phyloP scores from a whole-genome alignment of 2,329 filamentous ascomycete genomes.

The Talaromyces sp. region DNA sequence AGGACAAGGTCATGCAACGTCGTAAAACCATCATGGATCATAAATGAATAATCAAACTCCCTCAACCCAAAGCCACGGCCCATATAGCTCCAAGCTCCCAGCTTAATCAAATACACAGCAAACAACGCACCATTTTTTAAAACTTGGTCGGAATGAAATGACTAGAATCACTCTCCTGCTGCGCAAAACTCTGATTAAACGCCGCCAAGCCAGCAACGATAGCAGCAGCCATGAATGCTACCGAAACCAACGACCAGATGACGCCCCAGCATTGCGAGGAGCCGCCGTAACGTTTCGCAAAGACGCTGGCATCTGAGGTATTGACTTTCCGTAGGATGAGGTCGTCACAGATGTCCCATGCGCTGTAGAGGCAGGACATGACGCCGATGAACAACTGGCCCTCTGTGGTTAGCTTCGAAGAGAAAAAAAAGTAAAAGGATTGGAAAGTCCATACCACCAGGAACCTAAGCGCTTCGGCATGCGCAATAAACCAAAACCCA shows the following conservation, averaged over 20 bases:
- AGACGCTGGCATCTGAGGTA: constrained; percentile 71
- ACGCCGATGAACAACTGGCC: constrained; percentile 68
- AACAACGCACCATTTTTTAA: not conserved
- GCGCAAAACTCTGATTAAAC: constrained; percentile 63
- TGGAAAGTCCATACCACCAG: constrained; percentile 51
- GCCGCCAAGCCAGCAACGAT: constrained; percentile 74
- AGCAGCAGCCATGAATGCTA: constrained; percentile 65
- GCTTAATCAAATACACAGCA: not conserved
- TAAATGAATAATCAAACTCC: not conserved
- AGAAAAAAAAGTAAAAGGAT: not conserved
- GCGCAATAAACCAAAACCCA: constrained; percentile 73
- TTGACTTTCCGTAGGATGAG: constrained; percentile 76
- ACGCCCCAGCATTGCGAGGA: constrained; percentile 78
- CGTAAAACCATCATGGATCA: constrained; percentile 1
- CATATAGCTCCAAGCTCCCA: not conserved
- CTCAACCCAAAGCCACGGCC: not conserved
- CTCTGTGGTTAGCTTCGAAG: constrained; percentile 8
- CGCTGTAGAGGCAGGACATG: constrained; percentile 74
- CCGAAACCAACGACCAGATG: constrained; percentile 68
- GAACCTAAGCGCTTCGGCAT: constrained; percentile 68
- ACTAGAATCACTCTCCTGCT: constrained; percentile 65
- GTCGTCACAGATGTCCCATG: constrained; percentile 83
- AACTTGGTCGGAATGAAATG: constrained; percentile 51
- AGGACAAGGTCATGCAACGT: not conserved
- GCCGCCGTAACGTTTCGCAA: constrained; percentile 70